Conservation (phyloP, 2,329 filamentous ascomycete species). For the Tolypocladium nubicola region DNA sequence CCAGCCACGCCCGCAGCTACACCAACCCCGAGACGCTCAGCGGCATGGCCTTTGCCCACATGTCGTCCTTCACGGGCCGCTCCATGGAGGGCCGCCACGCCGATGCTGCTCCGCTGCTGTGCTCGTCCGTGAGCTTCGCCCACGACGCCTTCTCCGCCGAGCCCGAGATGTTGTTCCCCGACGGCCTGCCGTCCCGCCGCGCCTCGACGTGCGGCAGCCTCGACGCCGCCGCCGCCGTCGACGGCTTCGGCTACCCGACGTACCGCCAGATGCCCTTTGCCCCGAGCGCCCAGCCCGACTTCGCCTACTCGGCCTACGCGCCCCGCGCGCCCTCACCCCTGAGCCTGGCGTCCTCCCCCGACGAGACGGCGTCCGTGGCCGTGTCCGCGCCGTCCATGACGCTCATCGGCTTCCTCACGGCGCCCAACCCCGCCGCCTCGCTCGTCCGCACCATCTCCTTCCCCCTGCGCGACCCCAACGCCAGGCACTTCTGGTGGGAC, state of each 20-base stretch:
- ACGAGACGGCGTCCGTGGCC: slow-evolving; percentile 25
- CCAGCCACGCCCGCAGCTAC: slow-evolving; percentile 46
- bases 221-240: slow-evolving; percentile 52
- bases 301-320: slow-evolving; percentile 34
- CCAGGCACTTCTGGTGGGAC: slow-evolving; percentile 93
- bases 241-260: slow-evolving; percentile 71
- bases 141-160: slow-evolving; percentile 20
- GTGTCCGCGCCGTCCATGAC: slow-evolving; percentile 49
- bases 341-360: slow-evolving; percentile 28
- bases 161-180: not conserved
- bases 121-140: slow-evolving; percentile 52
- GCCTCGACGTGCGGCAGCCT: slow-evolving; percentile 54
- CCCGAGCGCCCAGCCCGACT: slow-evolving; percentile 18
- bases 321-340: slow-evolving; percentile 36
- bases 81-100: slow-evolving; percentile 10
- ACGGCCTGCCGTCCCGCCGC: slow-evolving; percentile 32
- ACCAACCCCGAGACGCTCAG: slow-evolving; percentile 49
- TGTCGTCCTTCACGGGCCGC: slow-evolving; percentile 24
- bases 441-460: slow-evolving; percentile 72
- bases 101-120: slow-evolving; percentile 42
- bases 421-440: slow-evolving; percentile 69
- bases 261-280: slow-evolving; percentile 61
- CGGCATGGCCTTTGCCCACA: slow-evolving; percentile 22
- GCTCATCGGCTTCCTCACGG: slow-evolving; percentile 67
- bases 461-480: slow-evolving; percentile 52